A percentile compares a stretch with the other conserved stretches of the same genome.
These are phyloP conservation scores for Pseudohyphozyma bogoriensis DNA, from an alignment of 768 basidiomycete species.

Conservation along the genomic window DNA sequence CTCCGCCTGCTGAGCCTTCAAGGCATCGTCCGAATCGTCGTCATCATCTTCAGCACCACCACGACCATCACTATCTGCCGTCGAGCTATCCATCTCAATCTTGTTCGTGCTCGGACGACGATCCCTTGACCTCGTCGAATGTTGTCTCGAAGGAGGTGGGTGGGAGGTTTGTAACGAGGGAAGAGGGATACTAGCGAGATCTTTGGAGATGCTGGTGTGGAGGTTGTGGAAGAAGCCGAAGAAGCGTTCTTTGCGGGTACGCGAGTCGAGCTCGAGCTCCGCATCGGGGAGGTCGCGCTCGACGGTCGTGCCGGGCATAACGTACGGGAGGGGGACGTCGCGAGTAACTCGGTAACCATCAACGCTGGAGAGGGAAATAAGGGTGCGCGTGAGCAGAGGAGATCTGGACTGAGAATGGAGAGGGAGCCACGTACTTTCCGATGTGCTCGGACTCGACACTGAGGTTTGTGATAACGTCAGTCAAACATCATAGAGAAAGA, in stretches of 20 bases:
- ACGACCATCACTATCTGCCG: background rate
- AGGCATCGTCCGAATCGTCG: background rate
- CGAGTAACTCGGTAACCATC: slow-evolving; percentile 82
- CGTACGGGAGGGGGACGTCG: slow-evolving; percentile 75
- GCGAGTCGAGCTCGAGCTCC: background rate
- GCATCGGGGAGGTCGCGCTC: slow-evolving; percentile 6
- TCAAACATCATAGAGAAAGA: background rate
- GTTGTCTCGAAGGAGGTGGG: background rate
- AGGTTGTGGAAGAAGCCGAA: slow-evolving; percentile 6
- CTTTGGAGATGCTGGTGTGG: slow-evolving; percentile 2
- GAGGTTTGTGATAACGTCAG: background rate
- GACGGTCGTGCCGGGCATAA: background rate
- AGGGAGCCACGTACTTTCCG: slow-evolving; percentile 32
- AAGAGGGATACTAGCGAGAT: background rate
- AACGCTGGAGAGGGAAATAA: slow-evolving; percentile 69
- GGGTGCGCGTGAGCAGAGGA: slow-evolving; percentile 14
- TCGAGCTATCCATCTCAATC: background rate
- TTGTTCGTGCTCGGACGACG: background rate
- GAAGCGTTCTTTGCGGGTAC: background rate
- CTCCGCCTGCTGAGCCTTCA: background rate
- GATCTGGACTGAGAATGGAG: background rate
- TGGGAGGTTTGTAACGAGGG: background rate
- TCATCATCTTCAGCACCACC: background rate
- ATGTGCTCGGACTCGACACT: slow-evolving; percentile 34
- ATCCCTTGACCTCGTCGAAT: background rate